Conservation (phyloP, 2,329 filamentous ascomycete genomes). For the Claviceps sp. region DNA sequence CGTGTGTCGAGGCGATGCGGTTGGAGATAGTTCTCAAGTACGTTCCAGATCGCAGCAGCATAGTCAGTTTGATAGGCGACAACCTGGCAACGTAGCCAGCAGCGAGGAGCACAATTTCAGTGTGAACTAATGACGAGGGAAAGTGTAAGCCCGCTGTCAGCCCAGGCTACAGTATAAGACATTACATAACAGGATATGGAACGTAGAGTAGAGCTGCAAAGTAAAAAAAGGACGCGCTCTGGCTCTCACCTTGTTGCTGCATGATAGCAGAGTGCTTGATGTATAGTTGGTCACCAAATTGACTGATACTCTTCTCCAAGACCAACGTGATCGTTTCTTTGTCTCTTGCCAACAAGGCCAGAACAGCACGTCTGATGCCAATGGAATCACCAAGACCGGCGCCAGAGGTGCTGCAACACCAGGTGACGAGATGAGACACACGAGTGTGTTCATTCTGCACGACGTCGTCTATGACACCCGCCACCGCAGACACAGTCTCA, state of each 20-base stretch:
- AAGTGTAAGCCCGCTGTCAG: constrained; percentile 13
- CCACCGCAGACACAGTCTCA: constrained; percentile 40
- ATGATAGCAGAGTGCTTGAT: constrained; percentile 74
- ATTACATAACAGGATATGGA: neutral
- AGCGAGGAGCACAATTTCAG: constrained; percentile 64
- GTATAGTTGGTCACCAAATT: constrained; percentile 77
- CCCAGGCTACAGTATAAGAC: neutral
- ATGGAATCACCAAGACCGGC: constrained; percentile 50
- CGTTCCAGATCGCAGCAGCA: constrained; percentile 54
- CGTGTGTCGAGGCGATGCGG: constrained; percentile 63
- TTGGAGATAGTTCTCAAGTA: constrained; percentile 78
- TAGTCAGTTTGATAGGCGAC: constrained; percentile 50
- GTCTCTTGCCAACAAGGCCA: constrained; percentile 42
- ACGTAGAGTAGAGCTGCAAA: neutral
- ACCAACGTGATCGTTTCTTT: constrained; percentile 39
- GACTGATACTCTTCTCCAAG: constrained; percentile 53
- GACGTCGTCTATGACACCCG: constrained; percentile 40
- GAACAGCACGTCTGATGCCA: constrained; percentile 52
- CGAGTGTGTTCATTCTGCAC: constrained; percentile 32
- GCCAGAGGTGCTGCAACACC: constrained; percentile 51
- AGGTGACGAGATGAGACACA: constrained; percentile 44
- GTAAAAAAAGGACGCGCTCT: neutral
- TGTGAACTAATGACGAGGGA: constrained; percentile 45
- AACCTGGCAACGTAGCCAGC: constrained; percentile 62
- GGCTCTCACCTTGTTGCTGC: constrained; percentile 64